Conservation (phyloP, 805 yeast genomes). For the Candida incommunis region DNA sequence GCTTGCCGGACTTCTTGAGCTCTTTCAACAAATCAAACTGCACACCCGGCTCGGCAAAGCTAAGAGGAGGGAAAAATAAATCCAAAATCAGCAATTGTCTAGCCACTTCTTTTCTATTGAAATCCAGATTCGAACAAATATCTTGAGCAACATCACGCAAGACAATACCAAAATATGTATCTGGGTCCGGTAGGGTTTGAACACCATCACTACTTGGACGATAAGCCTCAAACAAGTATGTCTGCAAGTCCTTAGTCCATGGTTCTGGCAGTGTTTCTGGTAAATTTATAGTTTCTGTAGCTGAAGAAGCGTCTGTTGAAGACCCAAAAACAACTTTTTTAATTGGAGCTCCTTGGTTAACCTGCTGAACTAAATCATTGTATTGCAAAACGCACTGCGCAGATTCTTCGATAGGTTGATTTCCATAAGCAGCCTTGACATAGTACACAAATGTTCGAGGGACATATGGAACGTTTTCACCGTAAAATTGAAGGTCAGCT, state of each 20-base stretch:
- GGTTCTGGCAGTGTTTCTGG: conserved; percentile 11
- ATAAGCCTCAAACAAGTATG: conserved; percentile 45
- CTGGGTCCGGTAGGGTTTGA: conserved; percentile 49
- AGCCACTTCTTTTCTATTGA: conserved; percentile 77
- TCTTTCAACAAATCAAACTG: conserved; percentile 55
- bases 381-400: conserved; percentile 11
- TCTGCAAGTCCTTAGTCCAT: conserved; percentile 42
- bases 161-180: conserved; percentile 40
- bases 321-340: neutral
- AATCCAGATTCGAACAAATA: conserved; percentile 65
- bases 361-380: conserved; percentile 5
- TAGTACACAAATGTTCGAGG: conserved; percentile 20
- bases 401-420: conserved; percentile 13
- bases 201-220: conserved; percentile 32
- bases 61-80: conserved; percentile 48
- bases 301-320: conserved; percentile 10
- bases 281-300: conserved; percentile 23
- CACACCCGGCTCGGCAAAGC: conserved; percentile 62
- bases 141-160: conserved; percentile 67
- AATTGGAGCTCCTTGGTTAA: conserved; percentile 1
- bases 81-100: conserved; percentile 68
- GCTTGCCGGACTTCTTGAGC: conserved; percentile 20
- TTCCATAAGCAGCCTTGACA: conserved; percentile 10
- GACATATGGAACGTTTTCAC: conserved; percentile 14
- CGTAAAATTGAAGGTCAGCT: conserved; percentile 11